Evolutionary conservation across 768 basidiomycete species (phyloP).

Genomic region (Floccularia luteovirens): DNA sequence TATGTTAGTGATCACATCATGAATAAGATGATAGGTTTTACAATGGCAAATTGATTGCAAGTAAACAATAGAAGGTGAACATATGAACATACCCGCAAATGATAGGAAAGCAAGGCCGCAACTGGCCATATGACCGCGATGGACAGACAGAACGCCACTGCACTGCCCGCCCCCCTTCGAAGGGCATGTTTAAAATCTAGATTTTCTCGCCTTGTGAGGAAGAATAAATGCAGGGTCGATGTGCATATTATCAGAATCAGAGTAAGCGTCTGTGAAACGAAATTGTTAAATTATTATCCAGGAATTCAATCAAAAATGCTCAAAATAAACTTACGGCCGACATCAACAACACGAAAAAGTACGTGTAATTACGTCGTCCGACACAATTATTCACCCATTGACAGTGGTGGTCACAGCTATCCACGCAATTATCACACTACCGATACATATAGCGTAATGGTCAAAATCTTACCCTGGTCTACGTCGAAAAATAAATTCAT

Average conservation of each 20-base stretch:
- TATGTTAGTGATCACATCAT: too few relatives aligned
- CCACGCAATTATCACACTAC: slow-evolving; percentile 99
- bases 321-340: slow-evolving; percentile 47
- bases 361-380: slow-evolving; percentile 89
- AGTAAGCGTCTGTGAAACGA: slow-evolving; percentile 48
- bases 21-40: too few relatives aligned
- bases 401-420: slow-evolving; percentile 90
- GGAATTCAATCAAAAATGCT: slow-evolving; percentile 1
- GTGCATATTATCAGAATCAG: slow-evolving; percentile 75
- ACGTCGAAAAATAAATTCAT: not conserved
- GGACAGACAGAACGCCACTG: slow-evolving; percentile 69
- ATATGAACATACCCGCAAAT: slow-evolving; percentile 62
- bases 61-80: too few relatives aligned
- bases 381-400: slow-evolving; percentile 95
- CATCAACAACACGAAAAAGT: slow-evolving; percentile 83
- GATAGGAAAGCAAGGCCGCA: slow-evolving; percentile 70
- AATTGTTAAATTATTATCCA: not conserved
- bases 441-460: slow-evolving; percentile 2
- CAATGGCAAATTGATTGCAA: too few relatives aligned
- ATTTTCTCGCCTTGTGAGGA: slow-evolving; percentile 47
- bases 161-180: slow-evolving; percentile 63
- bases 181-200: slow-evolving; percentile 39
- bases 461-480: not conserved
- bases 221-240: slow-evolving; percentile 73
- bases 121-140: slow-evolving; percentile 80